Percentiles rank a stretch among this genome's conserved stretches.
Evolutionary conservation across 169 alveolate genomes (phyloP).

Genomic region (Plasmodium gonderi): DNA sequence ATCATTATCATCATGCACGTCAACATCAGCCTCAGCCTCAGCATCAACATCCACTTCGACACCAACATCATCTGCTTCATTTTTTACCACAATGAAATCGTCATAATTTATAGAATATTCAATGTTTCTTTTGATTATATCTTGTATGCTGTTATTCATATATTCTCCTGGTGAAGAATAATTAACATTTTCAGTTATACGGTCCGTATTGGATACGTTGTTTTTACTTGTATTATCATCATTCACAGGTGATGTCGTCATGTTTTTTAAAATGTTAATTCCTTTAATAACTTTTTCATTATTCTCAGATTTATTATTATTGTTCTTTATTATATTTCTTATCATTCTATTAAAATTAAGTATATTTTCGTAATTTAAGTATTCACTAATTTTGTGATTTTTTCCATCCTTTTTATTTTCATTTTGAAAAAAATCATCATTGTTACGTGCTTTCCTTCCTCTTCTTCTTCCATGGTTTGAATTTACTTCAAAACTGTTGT

Average conservation of each 20-base stretch:
- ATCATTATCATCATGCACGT: not conserved
- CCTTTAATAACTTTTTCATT: constrained; percentile 64
- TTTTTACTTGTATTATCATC: not conserved
- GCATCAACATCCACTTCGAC: not conserved
- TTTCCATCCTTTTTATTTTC: constrained; percentile 11
- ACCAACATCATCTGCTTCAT: not conserved
- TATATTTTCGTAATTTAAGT: constrained; percentile 5
- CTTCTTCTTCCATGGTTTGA: not conserved
- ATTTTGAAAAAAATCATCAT: constrained; percentile 22
- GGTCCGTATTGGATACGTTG: not conserved
- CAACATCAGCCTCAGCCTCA: not conserved
- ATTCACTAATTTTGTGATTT: constrained; percentile 5
- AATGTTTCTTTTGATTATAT: not conserved
- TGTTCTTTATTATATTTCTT: constrained; percentile 24
- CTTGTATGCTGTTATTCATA: not conserved
- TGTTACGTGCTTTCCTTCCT: not conserved
- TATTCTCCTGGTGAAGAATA: not conserved
- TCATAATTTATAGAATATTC: constrained; percentile 26
- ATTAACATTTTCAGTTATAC: not conserved
- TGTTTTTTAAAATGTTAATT: constrained; percentile 26
- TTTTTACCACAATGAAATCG: constrained; percentile 27
- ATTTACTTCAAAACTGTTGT: not conserved
- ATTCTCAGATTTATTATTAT: constrained; percentile 14
- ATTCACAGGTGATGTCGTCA: constrained; percentile 5
- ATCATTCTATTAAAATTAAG: constrained; percentile 38